Evolutionary conservation across 2,329 filamentous ascomycete species (phyloP).

Genomic region (Stemphylium vesicarium): DNA sequence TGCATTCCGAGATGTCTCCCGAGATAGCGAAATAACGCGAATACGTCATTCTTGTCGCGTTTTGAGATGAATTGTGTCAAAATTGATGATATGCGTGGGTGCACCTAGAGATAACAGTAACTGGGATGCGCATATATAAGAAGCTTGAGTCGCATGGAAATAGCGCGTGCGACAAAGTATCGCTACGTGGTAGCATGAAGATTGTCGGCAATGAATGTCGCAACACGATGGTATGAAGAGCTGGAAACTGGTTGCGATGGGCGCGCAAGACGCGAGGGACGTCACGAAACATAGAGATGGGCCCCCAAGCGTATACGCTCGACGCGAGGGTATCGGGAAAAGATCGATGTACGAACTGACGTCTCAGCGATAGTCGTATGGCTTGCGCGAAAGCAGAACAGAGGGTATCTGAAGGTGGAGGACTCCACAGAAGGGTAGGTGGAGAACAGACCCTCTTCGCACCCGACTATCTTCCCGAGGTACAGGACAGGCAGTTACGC

Average conservation of each 20-base stretch:
- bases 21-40: slow-evolving; percentile 1
- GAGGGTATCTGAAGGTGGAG: no score
- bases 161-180: slow-evolving; percentile 1
- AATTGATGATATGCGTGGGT: not conserved
- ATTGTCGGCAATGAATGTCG: not conserved
- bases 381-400: no score
- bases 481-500: not conserved
- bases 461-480: not conserved
- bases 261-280: not conserved
- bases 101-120: slow-evolving; percentile 1
- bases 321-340: no score
- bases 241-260: not conserved
- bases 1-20: slow-evolving; percentile 1
- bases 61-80: slow-evolving; percentile 2
- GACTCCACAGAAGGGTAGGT: not conserved
- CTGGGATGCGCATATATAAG: not conserved
- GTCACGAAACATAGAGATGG: not conserved
- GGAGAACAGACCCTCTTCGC: not conserved
- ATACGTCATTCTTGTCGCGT: slow-evolving; percentile 5
- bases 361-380: no score
- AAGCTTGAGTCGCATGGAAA: not conserved
- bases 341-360: no score
- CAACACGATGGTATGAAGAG: not conserved
- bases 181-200: not conserved
- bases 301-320: not conserved